Conservation (phyloP, 1,284 basidiomycete species). For the Boletus hoseneyae region DNA sequence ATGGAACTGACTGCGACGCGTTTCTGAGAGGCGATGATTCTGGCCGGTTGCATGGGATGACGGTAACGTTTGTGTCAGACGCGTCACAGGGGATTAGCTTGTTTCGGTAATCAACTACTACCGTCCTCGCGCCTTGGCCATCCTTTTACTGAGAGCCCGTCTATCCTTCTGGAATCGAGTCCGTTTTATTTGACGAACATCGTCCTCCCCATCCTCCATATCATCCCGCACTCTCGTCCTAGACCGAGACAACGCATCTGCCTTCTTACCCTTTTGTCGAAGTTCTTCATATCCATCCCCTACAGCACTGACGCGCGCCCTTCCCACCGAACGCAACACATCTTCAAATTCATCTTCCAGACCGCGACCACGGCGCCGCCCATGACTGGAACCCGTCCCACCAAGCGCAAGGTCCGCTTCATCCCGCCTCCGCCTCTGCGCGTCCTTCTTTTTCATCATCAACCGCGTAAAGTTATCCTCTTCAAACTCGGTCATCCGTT, state of each 20-base stretch:
- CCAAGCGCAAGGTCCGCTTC: constrained; percentile 94
- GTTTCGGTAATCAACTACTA: constrained; percentile 9
- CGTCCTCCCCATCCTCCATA: constrained; percentile 41
- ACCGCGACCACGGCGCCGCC: constrained; percentile 65
- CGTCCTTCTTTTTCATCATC: constrained; percentile 90
- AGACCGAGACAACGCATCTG: constrained; percentile 48
- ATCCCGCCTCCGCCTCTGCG: constrained; percentile 73
- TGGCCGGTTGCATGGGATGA: constrained; percentile 61
- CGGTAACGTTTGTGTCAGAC: too few relatives aligned
- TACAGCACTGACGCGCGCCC: constrained; percentile 41
- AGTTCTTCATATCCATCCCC: constrained; percentile 77
- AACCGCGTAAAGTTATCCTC: constrained; percentile 95
- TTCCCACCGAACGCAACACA: constrained; percentile 59
- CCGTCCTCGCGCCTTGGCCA: constrained; percentile 17
- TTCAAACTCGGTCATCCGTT: constrained; percentile 87
- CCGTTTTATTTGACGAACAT: constrained; percentile 55
- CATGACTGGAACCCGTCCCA: constrained; percentile 44
- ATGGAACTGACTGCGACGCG: constrained; percentile 16
- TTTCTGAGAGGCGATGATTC: constrained; percentile 58
- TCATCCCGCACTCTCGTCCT: constrained; percentile 43
- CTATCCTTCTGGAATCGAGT: constrained; percentile 76
- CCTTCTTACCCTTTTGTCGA: constrained; percentile 64
- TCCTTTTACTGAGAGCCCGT: constrained; percentile 48
- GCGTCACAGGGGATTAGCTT: background rate
- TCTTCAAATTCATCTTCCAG: constrained; percentile 85